A percentile compares a stretch with the other conserved stretches of the same genome.
Conservation (phyloP, 148 eudicot species). For the Silene latifolia region DNA sequence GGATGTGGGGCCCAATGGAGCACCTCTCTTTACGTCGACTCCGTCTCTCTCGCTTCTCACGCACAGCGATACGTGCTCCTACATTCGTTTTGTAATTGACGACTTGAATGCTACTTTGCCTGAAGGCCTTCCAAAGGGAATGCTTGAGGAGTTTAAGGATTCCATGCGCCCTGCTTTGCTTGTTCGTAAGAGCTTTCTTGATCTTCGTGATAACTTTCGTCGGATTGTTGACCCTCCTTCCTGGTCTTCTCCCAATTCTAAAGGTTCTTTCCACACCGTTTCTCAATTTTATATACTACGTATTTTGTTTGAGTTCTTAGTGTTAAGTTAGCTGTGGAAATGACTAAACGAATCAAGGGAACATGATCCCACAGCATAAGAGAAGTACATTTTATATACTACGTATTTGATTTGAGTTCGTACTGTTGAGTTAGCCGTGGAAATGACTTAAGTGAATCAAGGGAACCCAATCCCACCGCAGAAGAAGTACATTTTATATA, state of each 20-base stretch:
- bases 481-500: neutral
- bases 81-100: conserved; percentile 53
- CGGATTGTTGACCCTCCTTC: conserved; percentile 78
- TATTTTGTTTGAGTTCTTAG: neutral
- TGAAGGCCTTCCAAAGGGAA: conserved; percentile 69
- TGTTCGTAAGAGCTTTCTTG: conserved; percentile 68
- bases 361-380: neutral
- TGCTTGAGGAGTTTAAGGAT: conserved; percentile 85
- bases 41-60: conserved; percentile 50
- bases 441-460: neutral
- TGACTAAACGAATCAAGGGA: neutral
- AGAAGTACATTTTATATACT: neutral
- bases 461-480: neutral
- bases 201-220: conserved; percentile 88
- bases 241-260: conserved; percentile 37
- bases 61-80: conserved; percentile 43
- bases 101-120: conserved; percentile 43
- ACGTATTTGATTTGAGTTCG: neutral
- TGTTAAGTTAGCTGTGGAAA: neutral
- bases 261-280: conserved; percentile 30
- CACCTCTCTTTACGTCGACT: conserved; percentile 55
- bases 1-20: conserved; percentile 81
- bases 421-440: neutral
- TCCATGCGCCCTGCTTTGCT: conserved; percentile 66
- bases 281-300: too few relatives aligned